Base-by-base conservation (phyloP, 2,329 filamentous ascomycete genomes). In the Diplocarpon rosae region DNA sequence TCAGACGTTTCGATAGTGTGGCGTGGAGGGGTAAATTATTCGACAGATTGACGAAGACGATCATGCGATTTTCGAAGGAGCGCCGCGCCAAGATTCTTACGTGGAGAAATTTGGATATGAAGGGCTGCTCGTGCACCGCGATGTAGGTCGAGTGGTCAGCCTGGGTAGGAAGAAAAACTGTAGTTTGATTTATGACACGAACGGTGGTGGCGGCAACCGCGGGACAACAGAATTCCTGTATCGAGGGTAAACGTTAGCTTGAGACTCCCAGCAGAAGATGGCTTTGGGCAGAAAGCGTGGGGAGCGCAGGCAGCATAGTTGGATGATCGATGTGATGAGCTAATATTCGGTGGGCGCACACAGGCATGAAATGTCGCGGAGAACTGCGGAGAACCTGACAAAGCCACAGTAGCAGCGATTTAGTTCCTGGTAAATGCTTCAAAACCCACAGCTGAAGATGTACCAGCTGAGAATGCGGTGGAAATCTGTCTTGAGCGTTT, bases 181-280 rank as follows among this genome's bases (percentile, higher is more conserved):
- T 42, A 34, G 41, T 52, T 50, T 53, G 51, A 50, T 56, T 45
- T 52, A 59, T 58, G 55, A 55, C 55, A 51, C 51, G 46, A 39
- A 48, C 31, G 33, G 17, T 52, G 53, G 51, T 56, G 53, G 51
- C 50, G 47, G 42, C 43, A 37, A 54, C 44, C 47, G 42, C 44
- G 33, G 52, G 47, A 45, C 29, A 45, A 37, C 43, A 44, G 38
- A 48, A 52, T 36, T 36, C 38, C 52, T 53, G 36, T 20, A 42
- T 42, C 20, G 15, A 47, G 44, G 41, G 31, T 38, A 33, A 52
- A 46, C 42, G 35, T 56, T 50, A 56, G 52, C 47, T 49, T 50
- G 27, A 46, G 39, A 14, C 32, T 32, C 35, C 40, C 41, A 47
- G 31, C 27, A 20, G 9, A 47, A 34, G 15, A 46, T 49, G 43